Base-by-base conservation (phyloP, 2,329 filamentous ascomycete species). In the Dactylellina cionopaga region DNA sequence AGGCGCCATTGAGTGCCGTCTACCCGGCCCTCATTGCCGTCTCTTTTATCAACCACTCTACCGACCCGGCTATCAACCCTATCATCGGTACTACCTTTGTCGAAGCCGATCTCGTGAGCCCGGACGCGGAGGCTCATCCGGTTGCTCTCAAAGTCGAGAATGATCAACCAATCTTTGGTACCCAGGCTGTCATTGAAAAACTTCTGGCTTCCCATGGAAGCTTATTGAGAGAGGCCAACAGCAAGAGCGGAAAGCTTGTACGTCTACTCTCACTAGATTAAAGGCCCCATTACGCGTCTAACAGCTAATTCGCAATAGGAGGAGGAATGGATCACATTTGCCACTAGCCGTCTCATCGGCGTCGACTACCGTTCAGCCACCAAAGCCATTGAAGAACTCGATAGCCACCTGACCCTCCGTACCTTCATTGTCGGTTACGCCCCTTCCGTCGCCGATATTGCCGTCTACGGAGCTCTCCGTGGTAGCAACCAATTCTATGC, bases 341-440 rank as follows among this genome's bases (percentile, higher is more conserved):
- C 85, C 33, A 80, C 84, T 47, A 80, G 81, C 15, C 80, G 88
- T 63, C 82, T 84, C 22, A 71, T 66, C 11, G 71, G 75, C 73
- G 82, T 86, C 59, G 92, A 96, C 81, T 95, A 96, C 83, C 96
- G 95, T 82, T 84, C 89, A 68, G 88, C 93, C 75, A 91, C 95
- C 79, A 86, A 87, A 24, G 85, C 88, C 69, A 86, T 96, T 62
- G 84, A 86, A 77, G 88, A 90, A 76, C 88, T 97, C 74, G 92
- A 97, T 81, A 91, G 91, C 80, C 90, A 96, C 83, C 86, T 98
- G 72, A 92, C 89, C 2, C 87, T 97, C 29, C 89, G 94, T 77
- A 92, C 91, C 11, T 95, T 95, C 81, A 85, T 97, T 76, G 87
- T 91, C 55, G 92, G 92, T 72, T 94, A 96, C 83, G 84, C 84